Evolutionary conservation across 306 rosid genomes (phyloP).

Genomic region (Vachellia collinsii): DNA sequence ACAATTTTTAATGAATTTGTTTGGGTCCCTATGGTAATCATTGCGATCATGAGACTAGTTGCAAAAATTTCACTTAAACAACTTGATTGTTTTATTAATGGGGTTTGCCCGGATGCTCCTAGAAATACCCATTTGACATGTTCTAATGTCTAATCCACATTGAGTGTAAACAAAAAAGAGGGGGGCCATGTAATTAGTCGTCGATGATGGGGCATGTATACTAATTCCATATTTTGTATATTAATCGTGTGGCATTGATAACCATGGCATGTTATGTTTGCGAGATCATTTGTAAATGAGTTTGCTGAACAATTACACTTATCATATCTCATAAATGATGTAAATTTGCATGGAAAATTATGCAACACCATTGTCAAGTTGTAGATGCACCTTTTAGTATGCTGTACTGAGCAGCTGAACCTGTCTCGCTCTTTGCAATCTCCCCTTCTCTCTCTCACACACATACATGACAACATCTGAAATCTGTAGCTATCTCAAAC

Average conservation of each 20-base stretch:
- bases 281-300: constrained; percentile 22
- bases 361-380: not conserved
- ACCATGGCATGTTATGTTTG: not conserved
- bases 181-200: not conserved
- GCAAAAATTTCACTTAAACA: not conserved
- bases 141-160: not conserved
- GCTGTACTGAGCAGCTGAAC: not conserved
- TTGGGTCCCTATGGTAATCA: not conserved
- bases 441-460: constrained; percentile 1
- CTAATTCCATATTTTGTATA: constrained; percentile 20
- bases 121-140: not conserved
- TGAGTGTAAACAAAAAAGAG: not conserved
- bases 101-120: not conserved
- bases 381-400: not conserved
- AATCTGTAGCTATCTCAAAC: constrained; percentile 29
- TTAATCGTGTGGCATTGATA: not conserved
- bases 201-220: not conserved
- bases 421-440: not conserved
- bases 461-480: not conserved
- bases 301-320: constrained; percentile 1
- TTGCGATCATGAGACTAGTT: not conserved
- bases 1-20: not conserved
- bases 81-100: not conserved
- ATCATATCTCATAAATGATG: not conserved
- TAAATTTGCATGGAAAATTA: not conserved